Evolutionary conservation across 768 basidiomycete genomes (phyloP), one percentile per base, ranked within the genome.

Genomic region (Boletus pseudopeckii): DNA sequence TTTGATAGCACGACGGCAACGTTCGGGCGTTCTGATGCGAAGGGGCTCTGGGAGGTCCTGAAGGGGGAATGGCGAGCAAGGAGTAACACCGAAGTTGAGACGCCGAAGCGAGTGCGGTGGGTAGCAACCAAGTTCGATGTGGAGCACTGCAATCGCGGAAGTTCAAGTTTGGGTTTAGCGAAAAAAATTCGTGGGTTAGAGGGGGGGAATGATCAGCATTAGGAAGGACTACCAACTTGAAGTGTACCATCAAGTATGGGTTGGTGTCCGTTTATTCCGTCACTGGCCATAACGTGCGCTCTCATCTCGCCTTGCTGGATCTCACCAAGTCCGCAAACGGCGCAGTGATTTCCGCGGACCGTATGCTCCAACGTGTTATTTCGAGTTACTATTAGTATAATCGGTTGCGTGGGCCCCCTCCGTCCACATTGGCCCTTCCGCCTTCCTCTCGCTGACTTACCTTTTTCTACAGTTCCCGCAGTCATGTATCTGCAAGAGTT

Each of bases 331-430:
- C 67, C 56, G 54, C 62, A 67, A 57, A 60, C 47, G 53, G 58
- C 32, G 36, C 50, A 48, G 62, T 61, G 67, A 65, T 71, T 71
- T 67, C 67, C 67, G 67, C 67, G 67, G 67, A 68, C 49, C 20
- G 56, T 65, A 9, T 39, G 22, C 52, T 48, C 37, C 52, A 59
- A 50, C 64, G 45, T 64, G 60, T 69, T 56, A 47, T 42, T 68
- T 56, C 60, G 57, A 62, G 54, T 22, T 28, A 45, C 22, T 22
- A 22, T 54, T 47, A 54, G 56, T 30, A 55, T 61, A 60, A 59
- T 68, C 64, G 55, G 54, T 66, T 59, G 56, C 55, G 55, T 60
- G 33, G 39, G 42, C 47, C 41, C 44, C 33, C 62, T 54, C 50
- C 48, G 52, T 60, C 50, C 53, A 45, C 55, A 26, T 13, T 38